Evolutionary conservation across 2,329 filamentous ascomycete genomes (phyloP).

Genomic region (Fusarium verticillioides): DNA sequence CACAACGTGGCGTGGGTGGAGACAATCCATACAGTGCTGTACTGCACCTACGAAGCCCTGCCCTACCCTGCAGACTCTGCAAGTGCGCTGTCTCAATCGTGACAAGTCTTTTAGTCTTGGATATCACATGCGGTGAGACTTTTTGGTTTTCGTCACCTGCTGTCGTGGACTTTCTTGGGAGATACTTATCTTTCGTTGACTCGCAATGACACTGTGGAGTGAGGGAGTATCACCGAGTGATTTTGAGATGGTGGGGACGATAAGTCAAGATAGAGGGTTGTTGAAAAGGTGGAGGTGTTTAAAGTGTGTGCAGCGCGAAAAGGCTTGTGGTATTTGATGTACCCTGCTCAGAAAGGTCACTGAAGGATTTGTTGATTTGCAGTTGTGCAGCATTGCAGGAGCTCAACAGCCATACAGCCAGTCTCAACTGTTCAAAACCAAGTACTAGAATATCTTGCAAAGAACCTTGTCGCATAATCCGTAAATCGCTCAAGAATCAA

Average conservation of each 20-base stretch:
- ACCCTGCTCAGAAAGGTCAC: not conserved
- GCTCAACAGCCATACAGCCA: not conserved
- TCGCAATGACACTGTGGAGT: conserved; percentile 7
- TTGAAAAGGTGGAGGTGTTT: conserved; percentile 7
- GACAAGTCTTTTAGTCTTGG: not conserved
- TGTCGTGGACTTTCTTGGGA: conserved; percentile 3
- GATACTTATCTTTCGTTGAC: not conserved
- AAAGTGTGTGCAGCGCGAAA: conserved; percentile 30
- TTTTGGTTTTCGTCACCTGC: not conserved
- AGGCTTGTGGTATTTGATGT: not conserved
- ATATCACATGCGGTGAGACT: conserved; percentile 4
- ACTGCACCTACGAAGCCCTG: not conserved
- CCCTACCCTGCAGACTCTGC: conserved; percentile 27
- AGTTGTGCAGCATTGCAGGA: not conserved
- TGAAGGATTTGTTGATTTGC: not conserved
- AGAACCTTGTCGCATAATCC: not conserved
- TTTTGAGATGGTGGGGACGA: not conserved
- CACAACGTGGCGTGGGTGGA: conserved; percentile 37
- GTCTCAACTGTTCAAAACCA: not conserved
- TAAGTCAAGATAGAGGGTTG: not conserved
- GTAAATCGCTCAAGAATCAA: conserved; percentile 24
- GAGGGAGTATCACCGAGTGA: not conserved
- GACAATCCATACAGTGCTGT: not conserved
- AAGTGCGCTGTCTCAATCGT: conserved; percentile 1
- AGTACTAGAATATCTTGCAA: too few species aligned